These are phyloP conservation scores for Coemansia sp. DNA, from an alignment of 192 early-diverging fungal genomes.

Conservation along the genomic window DNA sequence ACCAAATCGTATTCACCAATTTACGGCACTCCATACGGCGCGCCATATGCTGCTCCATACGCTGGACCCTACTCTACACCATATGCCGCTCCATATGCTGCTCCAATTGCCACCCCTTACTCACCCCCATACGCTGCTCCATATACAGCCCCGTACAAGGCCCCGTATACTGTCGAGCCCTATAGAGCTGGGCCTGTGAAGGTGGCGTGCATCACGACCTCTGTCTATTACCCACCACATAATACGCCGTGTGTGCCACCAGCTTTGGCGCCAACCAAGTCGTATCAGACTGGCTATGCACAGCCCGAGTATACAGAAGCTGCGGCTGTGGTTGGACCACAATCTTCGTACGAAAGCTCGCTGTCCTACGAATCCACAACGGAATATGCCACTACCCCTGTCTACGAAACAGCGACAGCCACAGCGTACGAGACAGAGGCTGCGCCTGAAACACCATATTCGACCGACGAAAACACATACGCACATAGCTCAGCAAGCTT, in stretches of 20 bases:
- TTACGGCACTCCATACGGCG: too few relatives aligned
- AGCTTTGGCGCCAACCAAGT: background rate
- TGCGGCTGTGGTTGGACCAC: background rate
- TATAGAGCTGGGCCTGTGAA: background rate
- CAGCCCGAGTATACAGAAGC: background rate
- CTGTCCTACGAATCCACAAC: background rate
- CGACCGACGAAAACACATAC: background rate
- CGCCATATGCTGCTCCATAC: background rate
- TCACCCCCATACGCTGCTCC: background rate
- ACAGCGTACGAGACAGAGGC: constrained; percentile 1
- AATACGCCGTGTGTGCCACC: background rate
- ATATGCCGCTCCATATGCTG: too few relatives aligned
- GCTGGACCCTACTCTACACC: background rate
- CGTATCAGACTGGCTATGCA: constrained; percentile 6
- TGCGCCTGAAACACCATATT: too few relatives aligned
- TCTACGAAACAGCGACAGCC: background rate
- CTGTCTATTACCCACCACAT: background rate
- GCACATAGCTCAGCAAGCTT: too few relatives aligned
- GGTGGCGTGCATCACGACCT: too few relatives aligned
- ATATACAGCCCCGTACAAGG: background rate
- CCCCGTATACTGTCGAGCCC: background rate
- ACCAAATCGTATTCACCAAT: too few relatives aligned
- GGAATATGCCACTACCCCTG: background rate
- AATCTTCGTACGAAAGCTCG: background rate
- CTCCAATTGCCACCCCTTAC: constrained; percentile 1